Conservation (phyloP, 192 early-diverging fungal species). For the Thamnidium elegans region DNA sequence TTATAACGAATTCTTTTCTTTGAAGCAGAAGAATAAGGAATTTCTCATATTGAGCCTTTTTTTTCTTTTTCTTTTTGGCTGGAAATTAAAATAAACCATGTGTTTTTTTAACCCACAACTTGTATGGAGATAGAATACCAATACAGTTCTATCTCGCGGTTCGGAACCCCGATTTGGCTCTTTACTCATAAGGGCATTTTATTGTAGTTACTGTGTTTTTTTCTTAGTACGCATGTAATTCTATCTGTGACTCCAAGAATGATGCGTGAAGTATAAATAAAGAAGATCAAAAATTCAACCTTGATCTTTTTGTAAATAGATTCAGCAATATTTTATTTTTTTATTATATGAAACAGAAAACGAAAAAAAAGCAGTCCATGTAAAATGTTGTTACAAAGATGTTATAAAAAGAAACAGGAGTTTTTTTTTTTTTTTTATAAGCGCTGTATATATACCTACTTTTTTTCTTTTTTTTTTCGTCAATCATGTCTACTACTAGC, state of each 20-base stretch:
- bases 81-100: not conserved
- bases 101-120: slow-evolving; percentile 5
- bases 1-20: not conserved
- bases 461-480: no score
- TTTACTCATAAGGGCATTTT: slow-evolving; percentile 18
- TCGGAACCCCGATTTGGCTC: not conserved
- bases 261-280: not conserved
- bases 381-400: no score
- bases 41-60: not conserved
- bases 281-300: not conserved
- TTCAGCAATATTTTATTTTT: not conserved
- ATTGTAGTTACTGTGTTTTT: slow-evolving; percentile 17
- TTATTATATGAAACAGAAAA: not conserved
- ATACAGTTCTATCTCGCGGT: not conserved
- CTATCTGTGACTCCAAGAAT: slow-evolving; percentile 12
- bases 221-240: slow-evolving; percentile 5
- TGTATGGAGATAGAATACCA: not conserved
- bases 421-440: no score
- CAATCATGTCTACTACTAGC: not conserved
- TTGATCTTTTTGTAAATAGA: not conserved
- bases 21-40: not conserved
- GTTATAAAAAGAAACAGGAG: no score
- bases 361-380: no score
- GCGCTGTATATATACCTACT: no score
- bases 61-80: not conserved